Base-by-base conservation (phyloP, 2,329 filamentous ascomycete genomes). In the Blastomyces gilchristii region DNA sequence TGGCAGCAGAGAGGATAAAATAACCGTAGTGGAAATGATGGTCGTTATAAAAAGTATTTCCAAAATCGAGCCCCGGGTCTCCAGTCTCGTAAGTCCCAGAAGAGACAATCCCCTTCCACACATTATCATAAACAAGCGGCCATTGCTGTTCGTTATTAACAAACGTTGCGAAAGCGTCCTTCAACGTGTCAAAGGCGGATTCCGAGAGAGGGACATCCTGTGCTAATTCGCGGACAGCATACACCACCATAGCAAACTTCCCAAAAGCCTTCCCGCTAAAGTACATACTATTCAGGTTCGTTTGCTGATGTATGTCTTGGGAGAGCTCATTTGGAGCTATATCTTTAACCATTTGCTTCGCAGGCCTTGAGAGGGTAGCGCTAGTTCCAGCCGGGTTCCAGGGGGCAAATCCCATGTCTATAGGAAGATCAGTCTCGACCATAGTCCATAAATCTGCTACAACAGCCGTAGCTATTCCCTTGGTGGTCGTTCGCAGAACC, bases 281-380 rank as follows among this genome's bases (percentile, higher is more conserved):
- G 75, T 97, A 97, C 85, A 96, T 92, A 47, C 91, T 96, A 72
- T 93, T 84, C 45, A 90, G 79, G 66, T 94, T 84, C 5, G 85
- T 85, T 70, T 94, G 87, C 0, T 79, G 78, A n/a, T 79, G 75
- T 75, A 97, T 90, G 71, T 91, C 82, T 74, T 94, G 87, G 0
- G 84, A 82, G 0, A 96, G 78, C 73, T 99, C 94, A 25, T 80
- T 82, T n/a, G 81, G 79, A 1, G 90, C 88, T 9, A 86, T 79
- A 1, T 81, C 78, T 45, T 78, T 77, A 63, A 95, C 87, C 1
- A 79, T 77, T 2, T 80, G 72, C 67, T 86, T 84, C 0, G 85
- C 83, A n/a, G 79, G 76, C 1, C 73, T 60, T 1, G 79, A 74
- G 59, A 83, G 69, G 31, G 66, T 69, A 59, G 74, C 64, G 4